Conservation (phyloP, 208 protist genomes). For the Wallacemonas sp. region DNA sequence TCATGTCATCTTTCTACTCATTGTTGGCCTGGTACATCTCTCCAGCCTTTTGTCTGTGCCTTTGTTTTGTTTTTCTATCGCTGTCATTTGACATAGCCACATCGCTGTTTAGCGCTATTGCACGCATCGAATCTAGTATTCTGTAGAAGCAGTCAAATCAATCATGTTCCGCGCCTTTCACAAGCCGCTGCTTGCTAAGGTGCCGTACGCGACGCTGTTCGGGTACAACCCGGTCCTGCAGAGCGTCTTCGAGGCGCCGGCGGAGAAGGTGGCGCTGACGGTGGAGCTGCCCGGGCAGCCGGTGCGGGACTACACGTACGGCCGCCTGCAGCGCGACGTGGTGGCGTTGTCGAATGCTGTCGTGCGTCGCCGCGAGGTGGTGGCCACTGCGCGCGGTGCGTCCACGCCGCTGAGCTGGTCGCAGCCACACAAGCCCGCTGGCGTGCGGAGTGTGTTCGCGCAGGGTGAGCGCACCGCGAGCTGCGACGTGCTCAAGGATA, state of each 20-base stretch:
- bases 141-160: too few relatives aligned
- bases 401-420: slow-evolving; percentile 54
- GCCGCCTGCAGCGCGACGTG: slow-evolving; percentile 79
- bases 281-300: slow-evolving; percentile 55
- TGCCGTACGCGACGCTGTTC: slow-evolving; percentile 81
- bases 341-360: slow-evolving; percentile 64
- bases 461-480: slow-evolving; percentile 56
- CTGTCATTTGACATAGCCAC: too few relatives aligned
- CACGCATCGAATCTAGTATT: too few relatives aligned
- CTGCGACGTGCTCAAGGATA: slow-evolving; percentile 71
- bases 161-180: slow-evolving; percentile 50
- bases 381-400: slow-evolving; percentile 33
- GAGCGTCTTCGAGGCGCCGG: slow-evolving; percentile 63
- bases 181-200: slow-evolving; percentile 30
- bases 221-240: slow-evolving; percentile 67
- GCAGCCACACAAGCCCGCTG: slow-evolving; percentile 46
- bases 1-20: too few relatives aligned
- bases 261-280: slow-evolving; percentile 58
- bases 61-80: too few relatives aligned
- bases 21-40: too few relatives aligned
- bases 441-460: slow-evolving; percentile 72
- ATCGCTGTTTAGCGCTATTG: too few relatives aligned
- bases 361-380: slow-evolving; percentile 44
- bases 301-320: slow-evolving; percentile 63
- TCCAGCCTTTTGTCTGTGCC: too few relatives aligned